Evolutionary conservation across 2,329 filamentous ascomycete genomes (phyloP).

Genomic region (Gaeumannomyces sp.): DNA sequence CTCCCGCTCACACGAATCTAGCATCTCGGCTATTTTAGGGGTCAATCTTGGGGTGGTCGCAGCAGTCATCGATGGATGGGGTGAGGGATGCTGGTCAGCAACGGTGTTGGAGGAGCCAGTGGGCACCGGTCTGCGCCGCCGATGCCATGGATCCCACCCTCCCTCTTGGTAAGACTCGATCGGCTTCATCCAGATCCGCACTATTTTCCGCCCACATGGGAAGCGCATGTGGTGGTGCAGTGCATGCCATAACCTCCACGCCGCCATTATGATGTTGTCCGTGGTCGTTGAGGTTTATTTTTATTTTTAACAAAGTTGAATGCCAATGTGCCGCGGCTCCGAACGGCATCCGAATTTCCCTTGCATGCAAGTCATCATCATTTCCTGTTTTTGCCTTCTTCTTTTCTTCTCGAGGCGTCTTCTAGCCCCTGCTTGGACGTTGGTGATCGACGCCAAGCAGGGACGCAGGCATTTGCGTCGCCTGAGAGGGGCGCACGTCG

Average conservation of each 20-base stretch:
- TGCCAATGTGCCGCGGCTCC: too few species aligned
- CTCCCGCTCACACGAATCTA: neutral
- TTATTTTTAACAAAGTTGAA: neutral
- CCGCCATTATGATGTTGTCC: neutral
- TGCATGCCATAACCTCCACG: too few species aligned
- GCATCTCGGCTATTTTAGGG: neutral
- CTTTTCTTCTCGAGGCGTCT: neutral
- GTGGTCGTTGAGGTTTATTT: neutral
- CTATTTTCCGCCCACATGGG: neutral
- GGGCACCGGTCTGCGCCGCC: neutral
- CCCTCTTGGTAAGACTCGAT: neutral
- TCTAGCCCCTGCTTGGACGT: neutral
- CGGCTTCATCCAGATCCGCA: neutral
- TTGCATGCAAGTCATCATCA: neutral
- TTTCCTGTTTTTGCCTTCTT: neutral
- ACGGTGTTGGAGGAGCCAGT: neutral
- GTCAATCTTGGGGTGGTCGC: neutral
- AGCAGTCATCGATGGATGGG: neutral
- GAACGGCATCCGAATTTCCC: too few species aligned
- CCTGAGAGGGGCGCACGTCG: too few species aligned
- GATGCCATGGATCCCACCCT: neutral
- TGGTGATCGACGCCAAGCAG: neutral
- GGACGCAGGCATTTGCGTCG: too few species aligned
- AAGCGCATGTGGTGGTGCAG: neutral
- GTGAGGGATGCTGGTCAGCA: neutral